Conservation (phyloP, 345 rosid genomes). For the Gynandropsis gynandra region DNA sequence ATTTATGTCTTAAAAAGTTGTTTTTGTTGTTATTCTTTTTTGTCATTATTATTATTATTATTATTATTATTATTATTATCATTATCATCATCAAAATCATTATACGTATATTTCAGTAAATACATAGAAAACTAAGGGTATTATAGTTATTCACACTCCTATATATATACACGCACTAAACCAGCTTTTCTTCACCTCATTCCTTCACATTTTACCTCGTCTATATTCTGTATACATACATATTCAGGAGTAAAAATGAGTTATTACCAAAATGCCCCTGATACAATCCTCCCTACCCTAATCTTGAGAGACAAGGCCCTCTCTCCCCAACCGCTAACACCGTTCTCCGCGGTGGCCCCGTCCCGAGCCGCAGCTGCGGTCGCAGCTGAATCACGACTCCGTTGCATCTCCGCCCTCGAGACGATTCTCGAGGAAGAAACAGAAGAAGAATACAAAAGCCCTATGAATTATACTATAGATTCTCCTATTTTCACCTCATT, state of each 20-base stretch:
- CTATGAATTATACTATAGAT: not conserved
- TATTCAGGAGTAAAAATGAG: conserved; percentile 10
- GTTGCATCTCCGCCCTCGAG: conserved; percentile 24
- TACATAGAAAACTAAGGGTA: too few species aligned
- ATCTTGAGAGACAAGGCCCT: not conserved
- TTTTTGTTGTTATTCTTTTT: conserved; percentile 8
- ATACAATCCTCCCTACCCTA: conserved; percentile 10
- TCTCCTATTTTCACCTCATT: conserved; percentile 15
- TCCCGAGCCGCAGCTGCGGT: conserved; percentile 13
- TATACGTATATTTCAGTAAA: too few species aligned
- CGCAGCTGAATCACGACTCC: conserved; percentile 7
- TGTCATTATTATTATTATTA: not conserved
- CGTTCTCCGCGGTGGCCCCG: conserved; percentile 17
- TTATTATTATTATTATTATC: not conserved
- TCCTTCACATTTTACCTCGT: too few species aligned
- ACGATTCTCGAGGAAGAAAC: conserved; percentile 26
- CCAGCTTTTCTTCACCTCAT: too few species aligned
- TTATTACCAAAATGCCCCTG: conserved; percentile 8
- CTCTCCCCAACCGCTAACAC: conserved; percentile 10
- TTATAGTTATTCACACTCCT: too few species aligned
- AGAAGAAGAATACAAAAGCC: not conserved
- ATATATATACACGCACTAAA: too few species aligned
- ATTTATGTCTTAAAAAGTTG: conserved; percentile 23
- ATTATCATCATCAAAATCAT: not conserved
- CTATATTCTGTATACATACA: too few species aligned